Evolutionary conservation across 106 monocot genomes (phyloP), one percentile per base, ranked within the genome.

Genomic region (Alisma plantagoaquatica): DNA sequence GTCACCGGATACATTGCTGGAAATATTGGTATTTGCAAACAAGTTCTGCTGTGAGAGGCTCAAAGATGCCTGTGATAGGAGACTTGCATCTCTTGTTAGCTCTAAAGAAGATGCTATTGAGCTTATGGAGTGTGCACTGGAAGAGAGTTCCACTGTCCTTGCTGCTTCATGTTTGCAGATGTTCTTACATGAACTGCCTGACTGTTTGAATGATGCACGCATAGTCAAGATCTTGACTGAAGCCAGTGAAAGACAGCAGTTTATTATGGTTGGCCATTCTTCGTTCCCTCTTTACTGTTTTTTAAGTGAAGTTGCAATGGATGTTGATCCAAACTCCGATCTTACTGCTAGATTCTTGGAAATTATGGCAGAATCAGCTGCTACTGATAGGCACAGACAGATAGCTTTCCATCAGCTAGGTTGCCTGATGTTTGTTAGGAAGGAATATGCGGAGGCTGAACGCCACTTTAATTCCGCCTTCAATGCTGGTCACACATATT

Each of bases 41-140:
- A 90, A 70, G 53, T 98, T 90, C 47, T 98, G 84, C 49, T 98
- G 90, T 46, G 98, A 98, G 72, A 81, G 60, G 25, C 79, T 98
- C 7, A 90, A 82, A 67, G 85, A 81, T 57, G 73, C 79, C 27
- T 98, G 98, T 64, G 98, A 98, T 51, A 64, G 90, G 29, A 90
- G 83, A 44, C 54, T 90, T 48, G 81, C 98, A 17, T 69, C 76
- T 18, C 62, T 77, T 71, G 72, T 98, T 59, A 70, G 55, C 52
- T 85, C 98, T 31, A 76, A 64, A 33, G 75, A 79, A 65, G 96
- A 98, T 58, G 89, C 89, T 20, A 60, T 85, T 61, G 89, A 89
- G 16, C 81, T 98, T 28, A 89, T 98, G 78, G 71, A 75, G 15
- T 90, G 68, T 59, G 96, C 89, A 11, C 41, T 98, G 32, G 96